phyloP scores from a whole-genome alignment of 169 alveolate species.

The Plasmodium inui region DNA sequence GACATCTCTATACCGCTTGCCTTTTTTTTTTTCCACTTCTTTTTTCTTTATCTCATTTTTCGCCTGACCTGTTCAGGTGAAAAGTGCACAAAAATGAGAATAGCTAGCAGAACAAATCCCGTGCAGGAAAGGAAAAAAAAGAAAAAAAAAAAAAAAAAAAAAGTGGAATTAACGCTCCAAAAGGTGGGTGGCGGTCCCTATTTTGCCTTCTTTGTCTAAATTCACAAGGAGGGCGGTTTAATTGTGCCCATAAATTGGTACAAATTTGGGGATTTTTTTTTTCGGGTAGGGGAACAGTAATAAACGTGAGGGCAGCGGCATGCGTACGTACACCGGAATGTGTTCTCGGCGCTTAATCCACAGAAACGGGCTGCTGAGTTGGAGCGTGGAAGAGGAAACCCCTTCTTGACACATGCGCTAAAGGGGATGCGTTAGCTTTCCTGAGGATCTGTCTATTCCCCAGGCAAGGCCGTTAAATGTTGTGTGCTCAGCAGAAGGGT shows the following conservation, averaged over 20 bases:
- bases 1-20: neutral
- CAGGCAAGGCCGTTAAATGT: neutral
- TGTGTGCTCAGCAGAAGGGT: neutral
- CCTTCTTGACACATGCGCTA: neutral
- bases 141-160: neutral
- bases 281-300: neutral
- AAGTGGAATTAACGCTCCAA: neutral
- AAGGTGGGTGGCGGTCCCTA: neutral
- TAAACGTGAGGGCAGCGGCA: neutral
- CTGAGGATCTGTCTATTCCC: neutral
- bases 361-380: neutral
- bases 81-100: neutral
- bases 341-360: neutral
- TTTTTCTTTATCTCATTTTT: slow-evolving; percentile 6
- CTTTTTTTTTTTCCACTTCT: neutral
- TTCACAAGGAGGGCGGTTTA: neutral
- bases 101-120: neutral
- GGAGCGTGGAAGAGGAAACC: neutral
- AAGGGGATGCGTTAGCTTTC: neutral
- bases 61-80: neutral
- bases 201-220: neutral
- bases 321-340: neutral
- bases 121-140: neutral
- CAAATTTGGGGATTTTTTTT: neutral
- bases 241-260: neutral